phyloP scores from a whole-genome alignment of 441 rosid species.

The Jatropha multifida region DNA sequence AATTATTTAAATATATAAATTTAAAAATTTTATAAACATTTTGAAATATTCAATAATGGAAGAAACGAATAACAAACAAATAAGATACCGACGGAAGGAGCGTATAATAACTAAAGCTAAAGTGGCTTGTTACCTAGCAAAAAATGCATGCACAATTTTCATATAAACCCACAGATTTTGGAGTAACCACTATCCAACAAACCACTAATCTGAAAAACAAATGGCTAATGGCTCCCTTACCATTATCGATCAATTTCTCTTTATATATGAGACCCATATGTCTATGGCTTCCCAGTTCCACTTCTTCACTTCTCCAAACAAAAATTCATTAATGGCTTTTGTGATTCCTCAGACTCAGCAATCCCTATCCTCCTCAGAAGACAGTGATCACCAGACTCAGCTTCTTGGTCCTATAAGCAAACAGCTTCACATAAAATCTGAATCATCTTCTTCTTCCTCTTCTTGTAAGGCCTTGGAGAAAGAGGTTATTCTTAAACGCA shows the following conservation, averaged over 20 bases:
- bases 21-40: too few species aligned
- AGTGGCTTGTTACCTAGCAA: background rate
- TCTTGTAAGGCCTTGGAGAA: conserved; percentile 32
- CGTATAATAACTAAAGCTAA: too few species aligned
- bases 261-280: background rate
- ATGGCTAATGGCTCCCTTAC: background rate
- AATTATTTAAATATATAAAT: too few species aligned
- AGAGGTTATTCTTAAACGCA: conserved; percentile 45
- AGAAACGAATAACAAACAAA: too few species aligned
- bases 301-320: background rate
- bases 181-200: background rate
- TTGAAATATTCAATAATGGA: too few species aligned
- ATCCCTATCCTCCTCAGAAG: conserved; percentile 30
- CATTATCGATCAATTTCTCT: background rate
- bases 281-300: background rate
- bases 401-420: conserved; percentile 26
- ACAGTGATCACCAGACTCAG: conserved; percentile 13
- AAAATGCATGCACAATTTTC: background rate
- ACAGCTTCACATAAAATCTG: conserved; percentile 42
- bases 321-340: conserved; percentile 36
- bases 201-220: conserved; percentile 12
- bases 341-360: conserved; percentile 30
- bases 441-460: conserved; percentile 25
- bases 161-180: conserved; percentile 22
- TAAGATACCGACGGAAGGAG: too few species aligned